These are phyloP conservation scores for Diplodia sapinea DNA, from an alignment of 2,329 filamentous ascomycete genomes.

Conservation along the genomic window DNA sequence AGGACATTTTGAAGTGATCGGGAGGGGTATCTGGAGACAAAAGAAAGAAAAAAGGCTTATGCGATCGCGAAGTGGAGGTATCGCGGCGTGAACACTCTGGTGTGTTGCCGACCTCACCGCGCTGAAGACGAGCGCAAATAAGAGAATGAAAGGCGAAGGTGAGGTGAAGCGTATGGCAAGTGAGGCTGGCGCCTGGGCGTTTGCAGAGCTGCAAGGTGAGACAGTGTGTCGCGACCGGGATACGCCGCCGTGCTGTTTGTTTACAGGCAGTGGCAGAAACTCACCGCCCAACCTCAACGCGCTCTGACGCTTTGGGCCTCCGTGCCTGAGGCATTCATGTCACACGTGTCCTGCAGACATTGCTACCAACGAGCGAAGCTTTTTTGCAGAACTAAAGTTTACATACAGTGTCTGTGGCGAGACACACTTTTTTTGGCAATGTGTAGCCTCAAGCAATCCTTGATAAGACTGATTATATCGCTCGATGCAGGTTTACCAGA, in stretches of 20 bases:
- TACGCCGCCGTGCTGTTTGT: conserved; percentile 12
- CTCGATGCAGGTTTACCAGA: background rate
- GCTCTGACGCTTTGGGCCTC: background rate
- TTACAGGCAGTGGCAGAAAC: conserved; percentile 13
- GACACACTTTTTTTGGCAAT: background rate
- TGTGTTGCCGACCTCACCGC: conserved; percentile 5
- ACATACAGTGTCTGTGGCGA: background rate
- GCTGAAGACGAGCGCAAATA: background rate
- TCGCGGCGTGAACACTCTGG: conserved; percentile 6
- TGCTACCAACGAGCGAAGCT: background rate
- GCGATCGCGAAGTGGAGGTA: conserved; percentile 10
- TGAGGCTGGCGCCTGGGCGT: conserved; percentile 14
- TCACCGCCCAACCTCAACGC: background rate
- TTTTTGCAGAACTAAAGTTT: background rate
- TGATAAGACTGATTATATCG: background rate
- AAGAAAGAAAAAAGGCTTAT: conserved; percentile 2
- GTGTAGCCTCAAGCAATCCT: background rate
- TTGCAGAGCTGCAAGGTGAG: conserved; percentile 23
- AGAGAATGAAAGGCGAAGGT: background rate
- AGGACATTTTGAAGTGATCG: conserved; percentile 17
- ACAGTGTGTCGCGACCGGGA: conserved; percentile 14
- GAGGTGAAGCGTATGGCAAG: background rate
- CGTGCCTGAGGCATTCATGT: conserved; percentile 4
- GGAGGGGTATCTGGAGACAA: conserved; percentile 19
- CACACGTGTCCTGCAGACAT: background rate